Percentiles rank a stretch among this genome's conserved stretches.
phyloP scores from a whole-genome alignment of 805 yeast genomes.

The Starmerella lactis-condensi region DNA sequence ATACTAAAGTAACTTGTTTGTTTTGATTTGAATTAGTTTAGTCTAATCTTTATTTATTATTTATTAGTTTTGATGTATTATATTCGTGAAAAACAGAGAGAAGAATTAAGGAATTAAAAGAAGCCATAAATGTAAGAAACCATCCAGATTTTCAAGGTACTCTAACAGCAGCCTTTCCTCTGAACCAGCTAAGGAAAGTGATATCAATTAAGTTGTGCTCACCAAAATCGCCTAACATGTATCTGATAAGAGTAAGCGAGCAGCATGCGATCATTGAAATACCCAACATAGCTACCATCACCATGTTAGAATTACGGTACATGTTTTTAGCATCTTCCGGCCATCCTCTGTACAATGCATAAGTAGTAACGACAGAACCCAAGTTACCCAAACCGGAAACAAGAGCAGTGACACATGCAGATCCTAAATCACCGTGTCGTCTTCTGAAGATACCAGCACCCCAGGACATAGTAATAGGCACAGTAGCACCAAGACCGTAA shows the following conservation, averaged over 20 bases:
- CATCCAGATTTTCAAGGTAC: no score
- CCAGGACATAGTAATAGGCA: constrained; percentile 75
- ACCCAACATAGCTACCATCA: constrained; percentile 61
- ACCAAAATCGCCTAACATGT: constrained; percentile 23
- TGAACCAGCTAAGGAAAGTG: constrained; percentile 14
- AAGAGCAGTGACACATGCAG: constrained; percentile 65
- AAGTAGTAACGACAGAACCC: constrained; percentile 72
- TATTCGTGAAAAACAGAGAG: no score
- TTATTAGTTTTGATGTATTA: no score
- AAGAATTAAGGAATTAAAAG: no score
- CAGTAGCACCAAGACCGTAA: constrained; percentile 79
- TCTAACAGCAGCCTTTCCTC: constrained; percentile 1
- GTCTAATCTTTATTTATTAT: no score
- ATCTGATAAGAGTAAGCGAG: constrained; percentile 18
- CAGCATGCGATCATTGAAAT: constrained; percentile 36
- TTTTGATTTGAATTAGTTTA: no score
- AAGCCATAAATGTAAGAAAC: no score
- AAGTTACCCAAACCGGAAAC: constrained; percentile 76
- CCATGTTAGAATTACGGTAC: constrained; percentile 62
- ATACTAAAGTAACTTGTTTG: no score
- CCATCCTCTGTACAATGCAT: constrained; percentile 77
- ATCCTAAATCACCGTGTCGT: constrained; percentile 65
- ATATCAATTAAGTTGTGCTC: constrained; percentile 10
- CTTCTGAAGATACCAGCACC: constrained; percentile 54
- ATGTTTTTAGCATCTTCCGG: constrained; percentile 49